These are phyloP conservation scores for Zygosaccharomyces gambellarensis DNA, from an alignment of 805 yeast species.

Conservation along the genomic window DNA sequence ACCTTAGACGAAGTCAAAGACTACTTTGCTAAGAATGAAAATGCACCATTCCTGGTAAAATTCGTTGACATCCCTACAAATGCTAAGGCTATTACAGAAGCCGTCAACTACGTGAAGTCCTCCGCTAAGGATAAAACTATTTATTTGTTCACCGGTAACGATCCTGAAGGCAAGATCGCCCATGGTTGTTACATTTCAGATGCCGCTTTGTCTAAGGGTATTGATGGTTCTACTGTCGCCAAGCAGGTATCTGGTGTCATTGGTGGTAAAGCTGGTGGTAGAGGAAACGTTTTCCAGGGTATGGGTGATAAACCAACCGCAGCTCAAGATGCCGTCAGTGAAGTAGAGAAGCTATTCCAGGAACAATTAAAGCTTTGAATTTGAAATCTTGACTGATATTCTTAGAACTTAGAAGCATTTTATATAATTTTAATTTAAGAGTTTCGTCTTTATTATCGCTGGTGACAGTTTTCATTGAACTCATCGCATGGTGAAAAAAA, in stretches of 20 bases:
- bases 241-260: slow-evolving; percentile 61
- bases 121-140: slow-evolving; percentile 68
- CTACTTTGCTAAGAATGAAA: slow-evolving; percentile 53
- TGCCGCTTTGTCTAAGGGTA: slow-evolving; percentile 60
- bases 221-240: slow-evolving; percentile 74
- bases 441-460: neutral
- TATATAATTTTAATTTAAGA: slow-evolving; percentile 2
- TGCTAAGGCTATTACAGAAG: slow-evolving; percentile 93
- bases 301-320: slow-evolving; percentile 81
- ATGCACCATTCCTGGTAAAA: slow-evolving; percentile 57
- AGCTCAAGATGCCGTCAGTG: slow-evolving; percentile 67
- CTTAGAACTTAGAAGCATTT: neutral
- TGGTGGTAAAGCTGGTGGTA: slow-evolving; percentile 99
- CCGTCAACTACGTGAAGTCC: slow-evolving; percentile 75
- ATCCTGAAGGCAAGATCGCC: slow-evolving; percentile 68
- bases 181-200: slow-evolving; percentile 90
- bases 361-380: slow-evolving; percentile 45
- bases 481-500: neutral
- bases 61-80: slow-evolving; percentile 69
- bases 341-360: slow-evolving; percentile 54
- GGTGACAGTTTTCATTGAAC: neutral
- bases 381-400: neutral
- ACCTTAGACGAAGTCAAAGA: slow-evolving; percentile 71
- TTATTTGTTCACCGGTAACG: slow-evolving; percentile 71
- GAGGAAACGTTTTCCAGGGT: slow-evolving; percentile 94